phyloP scores from a whole-genome alignment of 2,329 filamentous ascomycete genomes.

The Nemania sp. region DNA sequence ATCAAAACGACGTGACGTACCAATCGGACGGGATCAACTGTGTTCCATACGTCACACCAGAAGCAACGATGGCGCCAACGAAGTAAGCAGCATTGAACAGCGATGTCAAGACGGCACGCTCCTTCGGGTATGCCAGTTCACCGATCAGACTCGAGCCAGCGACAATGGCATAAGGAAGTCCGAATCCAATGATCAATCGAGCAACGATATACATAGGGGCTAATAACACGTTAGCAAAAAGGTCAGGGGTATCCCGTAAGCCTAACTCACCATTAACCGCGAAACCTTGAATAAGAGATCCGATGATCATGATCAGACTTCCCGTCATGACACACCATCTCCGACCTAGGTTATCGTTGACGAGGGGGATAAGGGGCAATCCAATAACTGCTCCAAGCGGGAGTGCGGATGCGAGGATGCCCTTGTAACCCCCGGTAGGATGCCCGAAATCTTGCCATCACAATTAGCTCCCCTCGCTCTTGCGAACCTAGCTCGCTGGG shows the following conservation, averaged over 20 bases:
- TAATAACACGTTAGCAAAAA: constrained; percentile 42
- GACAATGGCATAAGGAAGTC: constrained; percentile 71
- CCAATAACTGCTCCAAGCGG: constrained; percentile 64
- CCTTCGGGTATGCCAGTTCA: constrained; percentile 71
- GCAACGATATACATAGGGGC: constrained; percentile 71
- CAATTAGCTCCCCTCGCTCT: constrained; percentile 15
- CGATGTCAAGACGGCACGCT: constrained; percentile 68
- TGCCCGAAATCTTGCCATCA: constrained; percentile 47
- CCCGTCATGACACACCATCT: constrained; percentile 65
- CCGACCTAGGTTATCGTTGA: constrained; percentile 64
- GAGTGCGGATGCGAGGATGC: constrained; percentile 64
- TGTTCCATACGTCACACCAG: constrained; percentile 63
- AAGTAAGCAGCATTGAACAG: constrained; percentile 71
- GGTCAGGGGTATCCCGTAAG: neutral
- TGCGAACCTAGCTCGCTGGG: neutral
- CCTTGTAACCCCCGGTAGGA: constrained; percentile 52
- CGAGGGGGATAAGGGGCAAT: constrained; percentile 63
- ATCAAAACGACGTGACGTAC: constrained; percentile 36
- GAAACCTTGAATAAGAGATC: constrained; percentile 65
- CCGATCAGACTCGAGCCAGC: constrained; percentile 69
- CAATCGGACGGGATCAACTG: constrained; percentile 48
- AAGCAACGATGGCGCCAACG: constrained; percentile 63
- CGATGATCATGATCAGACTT: constrained; percentile 64
- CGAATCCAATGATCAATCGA: constrained; percentile 70
- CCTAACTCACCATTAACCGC: constrained; percentile 55